phyloP scores from a whole-genome alignment of 106 monocot species.

The Ottelia alismoides region DNA sequence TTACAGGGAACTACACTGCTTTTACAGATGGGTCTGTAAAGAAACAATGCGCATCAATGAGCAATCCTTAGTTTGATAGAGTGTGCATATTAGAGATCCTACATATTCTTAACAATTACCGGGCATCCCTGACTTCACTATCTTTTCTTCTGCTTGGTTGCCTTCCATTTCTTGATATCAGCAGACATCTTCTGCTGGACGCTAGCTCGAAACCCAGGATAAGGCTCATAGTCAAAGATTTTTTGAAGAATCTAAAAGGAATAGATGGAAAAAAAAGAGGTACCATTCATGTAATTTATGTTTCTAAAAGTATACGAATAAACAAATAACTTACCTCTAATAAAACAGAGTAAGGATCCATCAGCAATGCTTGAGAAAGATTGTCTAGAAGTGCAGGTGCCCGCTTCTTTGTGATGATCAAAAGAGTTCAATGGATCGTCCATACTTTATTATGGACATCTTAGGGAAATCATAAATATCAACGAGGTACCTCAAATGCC shows the following conservation, averaged over 20 bases:
- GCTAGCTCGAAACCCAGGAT: background rate
- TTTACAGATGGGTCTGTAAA: no score
- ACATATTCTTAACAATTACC: background rate
- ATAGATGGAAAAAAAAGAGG: background rate
- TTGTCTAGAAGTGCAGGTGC: constrained; percentile 25
- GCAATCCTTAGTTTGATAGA: no score
- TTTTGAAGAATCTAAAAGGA: constrained; percentile 3
- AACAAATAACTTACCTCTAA: constrained; percentile 12
- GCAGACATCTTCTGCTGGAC: background rate
- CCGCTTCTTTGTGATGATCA: constrained; percentile 8
- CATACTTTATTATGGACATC: background rate
- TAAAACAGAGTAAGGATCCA: constrained; percentile 25
- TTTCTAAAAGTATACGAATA: no score
- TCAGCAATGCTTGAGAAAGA: constrained; percentile 15
- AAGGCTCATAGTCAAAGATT: background rate
- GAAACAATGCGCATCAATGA: no score
- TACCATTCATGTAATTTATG: background rate
- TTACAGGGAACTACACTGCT: no score
- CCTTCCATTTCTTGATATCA: background rate
- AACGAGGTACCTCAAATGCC: constrained; percentile 2
- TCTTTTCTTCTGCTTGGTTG: background rate
- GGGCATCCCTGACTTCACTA: background rate
- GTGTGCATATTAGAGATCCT: background rate
- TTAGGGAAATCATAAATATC: background rate
- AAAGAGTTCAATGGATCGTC: background rate